phyloP scores from a whole-genome alignment of 352 stramenopile genomes.

The Pythium folliculosum region DNA sequence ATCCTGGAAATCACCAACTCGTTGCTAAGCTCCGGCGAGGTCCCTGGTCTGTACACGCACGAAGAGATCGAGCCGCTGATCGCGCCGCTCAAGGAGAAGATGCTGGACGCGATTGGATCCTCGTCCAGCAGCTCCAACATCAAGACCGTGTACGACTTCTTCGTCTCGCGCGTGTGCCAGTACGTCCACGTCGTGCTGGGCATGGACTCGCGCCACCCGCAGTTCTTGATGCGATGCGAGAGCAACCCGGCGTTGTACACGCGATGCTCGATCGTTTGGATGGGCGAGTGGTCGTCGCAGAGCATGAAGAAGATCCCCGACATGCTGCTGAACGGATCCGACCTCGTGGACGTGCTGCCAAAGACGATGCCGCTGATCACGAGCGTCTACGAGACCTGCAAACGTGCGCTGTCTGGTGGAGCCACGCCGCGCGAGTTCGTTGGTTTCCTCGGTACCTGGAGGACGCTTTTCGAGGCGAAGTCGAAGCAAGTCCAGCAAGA shows the following conservation, averaged over 20 bases:
- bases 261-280: constrained; percentile 91
- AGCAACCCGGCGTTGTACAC: constrained; percentile 94
- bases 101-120: constrained; percentile 78
- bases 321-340: constrained; percentile 56
- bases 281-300: constrained; percentile 86
- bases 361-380: constrained; percentile 61
- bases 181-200: constrained; percentile 89
- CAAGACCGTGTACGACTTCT: constrained; percentile 93
- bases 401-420: constrained; percentile 39
- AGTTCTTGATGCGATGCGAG: constrained; percentile 90
- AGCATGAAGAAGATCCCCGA: constrained; percentile 83
- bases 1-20: constrained; percentile 94
- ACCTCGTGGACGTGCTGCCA: constrained; percentile 59
- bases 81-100: constrained; percentile 86
- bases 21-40: constrained; percentile 90
- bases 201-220: constrained; percentile 68
- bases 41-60: constrained; percentile 92
- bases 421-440: constrained; percentile 87
- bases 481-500: constrained; percentile 85
- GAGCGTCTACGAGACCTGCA: constrained; percentile 66
- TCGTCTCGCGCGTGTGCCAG: constrained; percentile 86
- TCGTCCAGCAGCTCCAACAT: constrained; percentile 45
- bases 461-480: constrained; percentile 72
- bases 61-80: constrained; percentile 94
- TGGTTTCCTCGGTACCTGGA: constrained; percentile 84